A percentile compares a stretch with the other conserved stretches of the same genome.
These are phyloP conservation scores for Coemansia nantahalensis DNA, from an alignment of 192 early-diverging fungal genomes.

Conservation along the genomic window DNA sequence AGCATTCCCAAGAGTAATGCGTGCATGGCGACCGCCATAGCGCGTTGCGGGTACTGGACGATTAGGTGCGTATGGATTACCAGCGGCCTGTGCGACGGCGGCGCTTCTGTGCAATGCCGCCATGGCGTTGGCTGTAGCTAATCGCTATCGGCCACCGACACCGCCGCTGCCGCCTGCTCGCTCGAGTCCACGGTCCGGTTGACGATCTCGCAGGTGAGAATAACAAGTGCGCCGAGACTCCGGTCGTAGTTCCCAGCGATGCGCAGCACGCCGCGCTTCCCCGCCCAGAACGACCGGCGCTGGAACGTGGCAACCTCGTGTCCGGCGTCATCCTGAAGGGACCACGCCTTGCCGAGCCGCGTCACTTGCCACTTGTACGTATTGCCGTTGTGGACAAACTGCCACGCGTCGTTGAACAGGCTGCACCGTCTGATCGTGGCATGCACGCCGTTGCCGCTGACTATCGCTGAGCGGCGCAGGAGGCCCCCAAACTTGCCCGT, in stretches of 20 bases:
- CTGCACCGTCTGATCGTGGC: neutral
- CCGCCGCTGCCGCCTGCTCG: neutral
- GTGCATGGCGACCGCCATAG: too few relatives aligned
- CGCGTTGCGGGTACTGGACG: too few relatives aligned
- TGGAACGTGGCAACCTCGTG: neutral
- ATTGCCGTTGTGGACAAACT: neutral
- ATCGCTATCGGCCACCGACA: neutral
- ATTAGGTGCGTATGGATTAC: too few relatives aligned
- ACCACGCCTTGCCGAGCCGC: neutral
- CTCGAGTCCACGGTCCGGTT: neutral
- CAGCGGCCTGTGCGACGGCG: too few relatives aligned
- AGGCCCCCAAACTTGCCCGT: neutral
- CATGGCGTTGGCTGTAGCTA: neutral
- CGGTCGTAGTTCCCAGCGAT: neutral
- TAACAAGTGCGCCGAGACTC: neutral
- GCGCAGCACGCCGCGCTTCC: neutral
- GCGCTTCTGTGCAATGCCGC: too few relatives aligned
- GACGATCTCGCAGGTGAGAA: conserved; percentile 2
- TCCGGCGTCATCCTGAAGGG: neutral
- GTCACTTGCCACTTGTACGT: neutral
- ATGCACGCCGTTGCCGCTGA: neutral
- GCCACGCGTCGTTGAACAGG: neutral
- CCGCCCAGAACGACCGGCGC: neutral
- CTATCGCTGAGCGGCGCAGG: neutral
- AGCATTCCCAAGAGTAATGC: too few relatives aligned